A percentile compares a stretch with the other conserved stretches of the same genome.
Conservation (phyloP, 306 rosid genomes). For the Dicorynia guianensis region DNA sequence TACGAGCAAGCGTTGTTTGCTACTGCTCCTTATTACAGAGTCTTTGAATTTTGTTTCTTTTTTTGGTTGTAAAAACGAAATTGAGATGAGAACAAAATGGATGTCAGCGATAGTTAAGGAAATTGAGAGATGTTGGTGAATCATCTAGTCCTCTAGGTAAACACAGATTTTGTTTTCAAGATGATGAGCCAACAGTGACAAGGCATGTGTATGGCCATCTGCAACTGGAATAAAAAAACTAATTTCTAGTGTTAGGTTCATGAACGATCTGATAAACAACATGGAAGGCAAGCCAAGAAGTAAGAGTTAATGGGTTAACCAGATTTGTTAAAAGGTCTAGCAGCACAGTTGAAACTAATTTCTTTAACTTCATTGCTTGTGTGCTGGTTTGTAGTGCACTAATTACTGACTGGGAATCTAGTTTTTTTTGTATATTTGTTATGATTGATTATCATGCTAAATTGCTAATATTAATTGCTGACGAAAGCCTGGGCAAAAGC, state of each 20-base stretch:
- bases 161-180: slow-evolving; percentile 20
- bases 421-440: slow-evolving; percentile 1
- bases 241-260: slow-evolving; percentile 22
- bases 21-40: not conserved
- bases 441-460: slow-evolving; percentile 12
- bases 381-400: slow-evolving; percentile 20
- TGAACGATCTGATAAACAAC: slow-evolving; percentile 16
- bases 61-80: slow-evolving; percentile 16
- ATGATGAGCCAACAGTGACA: slow-evolving; percentile 13
- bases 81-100: slow-evolving; percentile 30
- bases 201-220: slow-evolving; percentile 27
- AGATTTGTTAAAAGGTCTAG: slow-evolving; percentile 34
- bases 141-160: slow-evolving; percentile 28
- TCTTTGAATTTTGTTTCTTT: too few species aligned
- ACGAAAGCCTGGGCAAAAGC: slow-evolving; percentile 61
- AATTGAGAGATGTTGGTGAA: slow-evolving; percentile 24
- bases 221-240: slow-evolving; percentile 22
- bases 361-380: slow-evolving; percentile 8
- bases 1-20: not conserved
- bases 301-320: not conserved
- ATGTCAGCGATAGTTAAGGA: not conserved
- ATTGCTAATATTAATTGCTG: slow-evolving; percentile 34
- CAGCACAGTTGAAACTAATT: slow-evolving; percentile 5
- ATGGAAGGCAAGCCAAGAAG: slow-evolving; percentile 12
- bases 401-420: not conserved